A percentile compares a stretch with the other conserved stretches of the same genome.
phyloP scores from a whole-genome alignment of 163 green algal genomes.

The Scenedesmus sp. region DNA sequence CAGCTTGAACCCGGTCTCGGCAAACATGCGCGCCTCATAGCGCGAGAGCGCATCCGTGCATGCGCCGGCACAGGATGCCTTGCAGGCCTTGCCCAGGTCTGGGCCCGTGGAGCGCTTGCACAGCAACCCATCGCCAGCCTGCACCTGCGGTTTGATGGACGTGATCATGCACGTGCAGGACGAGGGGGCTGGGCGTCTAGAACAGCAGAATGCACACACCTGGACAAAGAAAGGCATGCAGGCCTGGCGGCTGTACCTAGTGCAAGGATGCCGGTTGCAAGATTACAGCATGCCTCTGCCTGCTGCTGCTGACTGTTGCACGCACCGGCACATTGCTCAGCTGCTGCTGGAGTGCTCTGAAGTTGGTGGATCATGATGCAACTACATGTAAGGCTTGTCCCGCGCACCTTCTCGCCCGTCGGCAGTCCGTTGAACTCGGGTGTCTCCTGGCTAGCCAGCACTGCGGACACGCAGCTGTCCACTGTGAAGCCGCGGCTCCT shows the following conservation, averaged over 20 bases:
- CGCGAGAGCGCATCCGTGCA: conserved; percentile 54
- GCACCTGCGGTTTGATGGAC: conserved; percentile 26
- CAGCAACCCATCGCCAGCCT: conserved; percentile 40
- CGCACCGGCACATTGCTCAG: not conserved
- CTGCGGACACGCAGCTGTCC: conserved; percentile 58
- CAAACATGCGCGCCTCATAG: conserved; percentile 40
- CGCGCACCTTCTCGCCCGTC: conserved; percentile 62
- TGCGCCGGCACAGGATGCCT: conserved; percentile 37
- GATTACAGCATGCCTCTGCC: not conserved
- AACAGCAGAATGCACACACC: not conserved
- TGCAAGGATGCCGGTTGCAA: not conserved
- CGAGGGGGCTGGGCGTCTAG: too few relatives aligned
- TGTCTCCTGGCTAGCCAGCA: conserved; percentile 57
- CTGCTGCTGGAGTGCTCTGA: not conserved
- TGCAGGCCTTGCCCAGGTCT: conserved; percentile 55
- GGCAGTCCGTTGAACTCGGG: conserved; percentile 65
- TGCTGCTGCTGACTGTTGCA: not conserved
- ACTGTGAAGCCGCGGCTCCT: conserved; percentile 71
- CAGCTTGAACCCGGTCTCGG: conserved; percentile 47
- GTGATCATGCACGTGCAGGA: not conserved
- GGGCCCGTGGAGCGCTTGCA: conserved; percentile 38
- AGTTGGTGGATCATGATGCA: not conserved
- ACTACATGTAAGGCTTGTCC: not conserved
- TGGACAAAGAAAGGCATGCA: not conserved
- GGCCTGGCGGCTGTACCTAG: too few relatives aligned